Evolutionary conservation across 148 eudicot species (phyloP), one percentile per base, ranked within the genome.

Genomic region (Selenicereus undatus): DNA sequence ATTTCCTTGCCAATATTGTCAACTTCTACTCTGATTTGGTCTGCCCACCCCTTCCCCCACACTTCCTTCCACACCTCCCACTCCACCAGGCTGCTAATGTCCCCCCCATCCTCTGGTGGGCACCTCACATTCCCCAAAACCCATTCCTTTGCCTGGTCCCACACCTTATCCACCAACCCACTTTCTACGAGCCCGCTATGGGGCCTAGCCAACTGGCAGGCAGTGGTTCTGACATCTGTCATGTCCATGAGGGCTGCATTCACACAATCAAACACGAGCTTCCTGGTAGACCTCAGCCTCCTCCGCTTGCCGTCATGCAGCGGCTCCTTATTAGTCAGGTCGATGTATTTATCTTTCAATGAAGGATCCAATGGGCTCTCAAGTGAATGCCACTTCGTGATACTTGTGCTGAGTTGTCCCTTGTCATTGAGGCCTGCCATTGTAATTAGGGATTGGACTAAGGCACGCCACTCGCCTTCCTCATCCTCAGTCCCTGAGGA

Each of bases 191-290:
- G 17, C 35, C 60, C 30, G 22, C 45, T 39, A 21, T 62, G 68
- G 73, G 74, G 43, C 20, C 52, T 79, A 32, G 74, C 76, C 73
- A 77, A 56, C 39, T 45, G 82, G 79, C 83, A 71, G 52, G 88
- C 51, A 0, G 77, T 76, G 30, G 83, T 75, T 35, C 88, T 77
- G 71, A 81, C 65, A 27, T 90, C 89, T 11, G 85, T 81, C 11
- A 88, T 85, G 27, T 92, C 92, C 50, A 87, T 60, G 20, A 96
- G 82, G 8, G 87, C 90, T 54, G 86, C 85, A 73, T 96, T 96
- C 16, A 93, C 98, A 76, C 92, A 90, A 84, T 96, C 99, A 42
- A 96, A 96, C 36, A 96, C 90, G 1, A 96, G 97, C 77, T 91
- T 90, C 52, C 85, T 78, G 27, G 79, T 90, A 20, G 98, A 89